Evolutionary conservation across 169 alveolate species (phyloP), one percentile per base, ranked within the genome.

Genomic region (Eimeria maxima): DNA sequence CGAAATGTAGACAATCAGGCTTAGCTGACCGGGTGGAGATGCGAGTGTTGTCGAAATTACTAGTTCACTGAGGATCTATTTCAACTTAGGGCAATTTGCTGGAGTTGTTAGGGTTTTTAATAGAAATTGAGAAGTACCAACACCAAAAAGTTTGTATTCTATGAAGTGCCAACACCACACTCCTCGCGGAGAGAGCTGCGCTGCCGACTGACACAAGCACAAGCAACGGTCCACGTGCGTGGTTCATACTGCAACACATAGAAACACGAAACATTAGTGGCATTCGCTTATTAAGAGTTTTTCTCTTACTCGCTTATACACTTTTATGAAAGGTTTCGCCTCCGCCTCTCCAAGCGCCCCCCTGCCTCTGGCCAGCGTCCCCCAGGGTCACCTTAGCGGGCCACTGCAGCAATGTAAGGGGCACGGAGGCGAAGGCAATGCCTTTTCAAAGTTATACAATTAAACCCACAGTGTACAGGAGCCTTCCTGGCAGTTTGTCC

Each of bases 171-270:
- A 67, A 22, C 47, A n/a, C 6, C 78, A n/a, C 78, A 27, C 78
- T 4, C 24, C 78, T 20, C 47, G 29, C 78, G 78, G 78, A 67
- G 78, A 67, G 78, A 42, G 78, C 78, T 10, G 78, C 78, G 78
- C 78, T 67, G 78, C 78, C 45, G 78, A 67, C 78, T 67, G 78
- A 67, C 78, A 67, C 78, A 67, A 27, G 29, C 78, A 67, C 18
- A 47, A 67, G 45, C 78, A 67, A 27, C 45, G 45, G 45, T 67
- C 78, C 4, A 4, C 11, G 78, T n/a, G 78, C 45, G 78, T 44
- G 42, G 38, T 5, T 24, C 78, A 67, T 4, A 67, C 78, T 8
- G 78, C 78, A n/a, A 27, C 45, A 0, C 78, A 67, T 22, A 67
- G 47, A 67, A 67, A 10, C 13, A 8, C 44, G n/a, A 16, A 8